Percentiles rank a stretch among this genome's conserved stretches.
phyloP scores from a whole-genome alignment of 225 moss, liverwort and hornwort genomes.

The Thuidium tamariscinum region DNA sequence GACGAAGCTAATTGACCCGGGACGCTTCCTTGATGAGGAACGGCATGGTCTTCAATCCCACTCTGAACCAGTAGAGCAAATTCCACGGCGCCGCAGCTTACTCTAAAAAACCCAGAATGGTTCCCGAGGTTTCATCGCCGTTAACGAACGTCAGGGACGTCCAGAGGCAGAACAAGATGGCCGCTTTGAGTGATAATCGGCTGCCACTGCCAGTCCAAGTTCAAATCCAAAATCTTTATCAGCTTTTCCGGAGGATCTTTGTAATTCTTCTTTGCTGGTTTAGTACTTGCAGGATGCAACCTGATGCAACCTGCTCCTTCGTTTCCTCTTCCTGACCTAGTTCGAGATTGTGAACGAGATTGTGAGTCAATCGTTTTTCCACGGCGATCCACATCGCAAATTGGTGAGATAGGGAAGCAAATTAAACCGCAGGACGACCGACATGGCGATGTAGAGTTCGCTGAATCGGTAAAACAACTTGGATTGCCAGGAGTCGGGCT shows the following conservation, averaged over 20 bases:
- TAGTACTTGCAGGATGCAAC: background rate
- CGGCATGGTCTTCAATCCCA: background rate
- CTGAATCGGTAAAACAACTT: background rate
- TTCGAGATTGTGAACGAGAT: too few relatives aligned
- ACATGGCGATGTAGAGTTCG: background rate
- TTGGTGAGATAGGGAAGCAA: background rate
- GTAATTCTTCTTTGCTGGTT: background rate
- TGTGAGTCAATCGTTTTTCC: background rate
- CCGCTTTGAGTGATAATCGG: background rate
- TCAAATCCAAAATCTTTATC: background rate
- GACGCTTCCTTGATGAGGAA: background rate
- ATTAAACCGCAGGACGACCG: background rate
- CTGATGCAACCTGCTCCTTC: background rate
- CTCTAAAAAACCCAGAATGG: background rate
- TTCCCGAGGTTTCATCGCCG: background rate
- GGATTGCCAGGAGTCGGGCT: background rate
- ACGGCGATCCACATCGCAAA: background rate
- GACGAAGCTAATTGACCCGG: background rate
- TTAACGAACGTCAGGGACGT: background rate
- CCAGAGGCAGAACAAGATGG: background rate
- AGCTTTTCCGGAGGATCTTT: background rate
- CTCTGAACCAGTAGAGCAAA: background rate
- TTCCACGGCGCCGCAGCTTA: background rate
- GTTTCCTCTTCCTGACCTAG: background rate
- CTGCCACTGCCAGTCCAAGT: background rate